phyloP scores from a whole-genome alignment of 225 moss, liverwort and hornwort species.

The Marchantia paleacea region DNA sequence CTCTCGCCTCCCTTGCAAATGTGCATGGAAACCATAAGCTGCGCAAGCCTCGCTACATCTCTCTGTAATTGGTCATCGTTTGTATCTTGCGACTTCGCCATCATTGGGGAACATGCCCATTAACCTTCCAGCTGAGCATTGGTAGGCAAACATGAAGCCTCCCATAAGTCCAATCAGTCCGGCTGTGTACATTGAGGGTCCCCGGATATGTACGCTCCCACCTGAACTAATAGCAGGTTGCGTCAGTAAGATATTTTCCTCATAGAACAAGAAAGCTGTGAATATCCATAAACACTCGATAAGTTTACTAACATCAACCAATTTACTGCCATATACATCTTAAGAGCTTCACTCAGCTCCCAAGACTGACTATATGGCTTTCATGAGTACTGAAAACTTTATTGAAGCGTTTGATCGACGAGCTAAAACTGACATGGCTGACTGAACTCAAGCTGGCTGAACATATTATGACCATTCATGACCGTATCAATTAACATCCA shows the following conservation, averaged over 20 bases:
- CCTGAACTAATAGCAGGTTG: conserved; percentile 40
- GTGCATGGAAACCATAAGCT: conserved; percentile 3
- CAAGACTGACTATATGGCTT: too few species aligned
- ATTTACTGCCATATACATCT: too few species aligned
- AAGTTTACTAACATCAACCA: too few species aligned
- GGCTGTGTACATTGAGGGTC: conserved; percentile 97
- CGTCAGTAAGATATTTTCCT: background rate
- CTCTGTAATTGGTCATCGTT: conserved; percentile 30
- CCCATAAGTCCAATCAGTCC: conserved; percentile 96
- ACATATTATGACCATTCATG: too few species aligned
- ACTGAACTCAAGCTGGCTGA: too few species aligned
- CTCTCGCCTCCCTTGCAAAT: conserved; percentile 16
- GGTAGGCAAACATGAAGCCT: conserved; percentile 95
- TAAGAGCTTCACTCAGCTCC: too few species aligned
- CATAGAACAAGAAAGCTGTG: background rate
- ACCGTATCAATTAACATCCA: too few species aligned
- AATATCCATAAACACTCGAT: background rate
- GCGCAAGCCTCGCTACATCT: conserved; percentile 7
- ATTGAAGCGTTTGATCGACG: too few species aligned
- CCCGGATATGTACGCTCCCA: conserved; percentile 79
- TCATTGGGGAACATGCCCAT: conserved; percentile 99
- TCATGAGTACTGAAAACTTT: too few species aligned
- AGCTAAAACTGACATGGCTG: too few species aligned
- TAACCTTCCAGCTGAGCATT: conserved; percentile 88
- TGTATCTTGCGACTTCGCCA: conserved; percentile 71